Conservation (phyloP, 2,329 filamentous ascomycete genomes). For the Catunica adiposa region DNA sequence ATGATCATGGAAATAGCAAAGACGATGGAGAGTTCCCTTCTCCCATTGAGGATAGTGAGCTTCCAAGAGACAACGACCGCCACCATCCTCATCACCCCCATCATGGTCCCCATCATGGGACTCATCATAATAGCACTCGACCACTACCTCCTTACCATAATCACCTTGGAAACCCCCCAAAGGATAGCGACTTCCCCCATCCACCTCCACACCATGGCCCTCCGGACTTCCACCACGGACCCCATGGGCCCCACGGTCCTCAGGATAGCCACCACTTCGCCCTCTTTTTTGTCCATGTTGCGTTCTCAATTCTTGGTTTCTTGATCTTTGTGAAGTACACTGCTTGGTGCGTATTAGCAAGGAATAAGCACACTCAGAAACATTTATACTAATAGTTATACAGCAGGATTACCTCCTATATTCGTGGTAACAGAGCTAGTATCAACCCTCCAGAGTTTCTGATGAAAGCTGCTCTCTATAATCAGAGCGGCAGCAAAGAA, state of each 20-base stretch:
- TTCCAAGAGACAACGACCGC: too few relatives aligned
- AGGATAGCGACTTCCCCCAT: background rate
- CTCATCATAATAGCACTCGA: background rate
- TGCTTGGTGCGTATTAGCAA: slow-evolving; percentile 2
- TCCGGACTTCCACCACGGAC: slow-evolving; percentile 1
- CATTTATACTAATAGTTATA: background rate
- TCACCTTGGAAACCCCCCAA: background rate
- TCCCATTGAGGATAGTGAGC: background rate
- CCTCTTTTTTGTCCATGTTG: slow-evolving; percentile 4
- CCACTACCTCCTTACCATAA: background rate
- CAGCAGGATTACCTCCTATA: background rate
- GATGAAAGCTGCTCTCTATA: too few relatives aligned
- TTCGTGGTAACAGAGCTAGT: background rate
- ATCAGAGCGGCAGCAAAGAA: background rate
- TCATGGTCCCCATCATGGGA: background rate
- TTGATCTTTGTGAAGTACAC: slow-evolving; percentile 1
- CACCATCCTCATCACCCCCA: background rate
- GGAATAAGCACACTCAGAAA: background rate
- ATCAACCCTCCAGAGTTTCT: too few relatives aligned
- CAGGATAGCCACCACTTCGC: background rate
- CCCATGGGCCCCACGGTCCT: background rate
- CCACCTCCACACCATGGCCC: background rate
- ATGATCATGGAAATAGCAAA: background rate
- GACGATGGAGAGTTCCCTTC: background rate
- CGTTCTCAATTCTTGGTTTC: slow-evolving; percentile 9